Evolutionary conservation across 2,329 filamentous ascomycete species (phyloP).

Genomic region (Cladophialophora yegresii): DNA sequence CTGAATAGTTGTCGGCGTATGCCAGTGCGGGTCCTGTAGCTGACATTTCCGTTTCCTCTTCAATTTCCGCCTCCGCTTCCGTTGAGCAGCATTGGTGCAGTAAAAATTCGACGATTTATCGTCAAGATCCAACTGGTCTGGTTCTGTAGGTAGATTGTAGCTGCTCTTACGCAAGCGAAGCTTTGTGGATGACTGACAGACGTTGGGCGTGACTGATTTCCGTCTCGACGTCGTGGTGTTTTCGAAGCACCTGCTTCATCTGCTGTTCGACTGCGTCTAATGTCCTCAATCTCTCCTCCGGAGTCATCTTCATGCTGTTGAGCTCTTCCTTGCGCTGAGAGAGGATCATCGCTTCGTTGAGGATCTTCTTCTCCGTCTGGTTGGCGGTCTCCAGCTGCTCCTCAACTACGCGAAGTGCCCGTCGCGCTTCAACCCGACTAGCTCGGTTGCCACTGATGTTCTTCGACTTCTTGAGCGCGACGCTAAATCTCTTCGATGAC

Average conservation of each 20-base stretch:
- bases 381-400: constrained; percentile 16
- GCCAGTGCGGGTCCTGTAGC: background rate
- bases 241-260: constrained; percentile 26
- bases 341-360: constrained; percentile 21
- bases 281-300: constrained; percentile 16
- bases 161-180: constrained; percentile 11
- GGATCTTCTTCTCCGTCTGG: constrained; percentile 24
- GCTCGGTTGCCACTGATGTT: constrained; percentile 20
- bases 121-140: background rate
- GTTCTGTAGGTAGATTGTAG: constrained; percentile 4
- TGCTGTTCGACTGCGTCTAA: constrained; percentile 21
- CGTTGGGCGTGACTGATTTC: constrained; percentile 23
- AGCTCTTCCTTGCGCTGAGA: constrained; percentile 21
- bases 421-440: constrained; percentile 14
- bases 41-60: background rate
- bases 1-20: background rate
- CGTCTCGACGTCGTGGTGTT: constrained; percentile 26
- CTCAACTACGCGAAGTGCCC: constrained; percentile 17
- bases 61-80: background rate
- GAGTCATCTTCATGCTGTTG: constrained; percentile 14
- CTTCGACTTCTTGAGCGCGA: constrained; percentile 18
- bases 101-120: background rate
- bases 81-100: background rate
- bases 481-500: constrained; percentile 19
- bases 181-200: constrained; percentile 23